phyloP scores from a whole-genome alignment of 2,329 filamentous ascomycete genomes.

The Neofusicoccum parvum region DNA sequence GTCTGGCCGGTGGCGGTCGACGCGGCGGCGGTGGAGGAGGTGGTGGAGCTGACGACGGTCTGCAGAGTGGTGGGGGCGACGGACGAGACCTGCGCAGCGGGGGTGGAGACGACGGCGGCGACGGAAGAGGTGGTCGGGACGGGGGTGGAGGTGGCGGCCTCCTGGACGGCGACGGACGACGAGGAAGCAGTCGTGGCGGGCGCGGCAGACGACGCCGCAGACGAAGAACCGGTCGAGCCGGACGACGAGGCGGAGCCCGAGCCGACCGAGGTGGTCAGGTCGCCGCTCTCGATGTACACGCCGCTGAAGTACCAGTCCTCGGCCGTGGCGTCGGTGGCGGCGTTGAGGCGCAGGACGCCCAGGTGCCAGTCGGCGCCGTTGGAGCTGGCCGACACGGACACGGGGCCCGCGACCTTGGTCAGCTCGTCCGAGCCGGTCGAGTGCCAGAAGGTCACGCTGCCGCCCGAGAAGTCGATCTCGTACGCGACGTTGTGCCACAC shows the following conservation, averaged over 20 bases:
- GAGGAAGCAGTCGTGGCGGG: neutral
- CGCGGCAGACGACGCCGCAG: conserved; percentile 1
- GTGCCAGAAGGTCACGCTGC: conserved; percentile 70
- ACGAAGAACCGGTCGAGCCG: neutral
- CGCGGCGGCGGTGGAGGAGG: neutral
- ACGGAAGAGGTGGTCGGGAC: neutral
- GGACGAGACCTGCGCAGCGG: neutral
- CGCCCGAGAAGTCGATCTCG: conserved; percentile 67
- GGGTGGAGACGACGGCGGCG: neutral
- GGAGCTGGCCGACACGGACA: conserved; percentile 62
- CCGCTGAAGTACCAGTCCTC: conserved; percentile 75
- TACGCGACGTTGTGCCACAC: conserved; percentile 78
- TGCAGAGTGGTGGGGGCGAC: conserved; percentile 9
- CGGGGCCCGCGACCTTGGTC: conserved; percentile 60
- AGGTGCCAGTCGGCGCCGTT: conserved; percentile 75
- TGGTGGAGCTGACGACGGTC: neutral
- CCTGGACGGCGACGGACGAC: neutral
- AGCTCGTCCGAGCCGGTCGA: conserved; percentile 66
- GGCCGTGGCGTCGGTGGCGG: conserved; percentile 52
- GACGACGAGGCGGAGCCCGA: neutral
- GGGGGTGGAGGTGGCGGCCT: neutral
- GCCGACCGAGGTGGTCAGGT: conserved; percentile 30
- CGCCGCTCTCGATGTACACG: conserved; percentile 68
- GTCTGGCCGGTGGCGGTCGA: conserved; percentile 13
- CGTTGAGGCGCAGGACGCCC: conserved; percentile 66